Evolutionary conservation across 345 rosid species (phyloP).

Genomic region (Citrus inodora): DNA sequence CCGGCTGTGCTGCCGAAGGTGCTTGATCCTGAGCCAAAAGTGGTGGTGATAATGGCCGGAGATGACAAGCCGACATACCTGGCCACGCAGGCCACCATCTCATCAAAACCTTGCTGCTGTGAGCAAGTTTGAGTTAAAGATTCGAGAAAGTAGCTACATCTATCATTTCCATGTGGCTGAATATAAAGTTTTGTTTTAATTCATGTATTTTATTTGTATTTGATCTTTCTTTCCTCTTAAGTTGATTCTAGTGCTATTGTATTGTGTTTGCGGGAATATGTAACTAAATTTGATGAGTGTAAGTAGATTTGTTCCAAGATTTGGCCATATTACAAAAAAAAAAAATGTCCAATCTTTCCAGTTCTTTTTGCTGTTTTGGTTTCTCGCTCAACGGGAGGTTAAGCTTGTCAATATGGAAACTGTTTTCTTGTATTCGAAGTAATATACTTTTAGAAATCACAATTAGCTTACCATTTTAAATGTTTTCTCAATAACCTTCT

Average conservation of each 20-base stretch:
- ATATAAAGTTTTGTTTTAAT: background rate
- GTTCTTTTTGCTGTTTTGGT: background rate
- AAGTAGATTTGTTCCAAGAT: background rate
- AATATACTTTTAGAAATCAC: background rate
- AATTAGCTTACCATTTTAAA: background rate
- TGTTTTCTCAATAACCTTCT: background rate
- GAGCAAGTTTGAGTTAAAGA: constrained; percentile 9
- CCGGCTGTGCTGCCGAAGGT: background rate
- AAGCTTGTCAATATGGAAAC: background rate
- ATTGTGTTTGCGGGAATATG: background rate
- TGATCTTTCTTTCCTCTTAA: background rate
- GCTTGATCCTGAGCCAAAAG: constrained; percentile 32
- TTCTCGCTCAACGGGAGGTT: background rate
- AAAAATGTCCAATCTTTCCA: background rate
- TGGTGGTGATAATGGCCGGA: constrained; percentile 59
- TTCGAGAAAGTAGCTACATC: background rate
- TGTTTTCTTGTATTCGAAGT: background rate
- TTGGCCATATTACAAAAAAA: background rate
- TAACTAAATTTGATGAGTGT: background rate
- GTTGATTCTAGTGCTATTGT: background rate
- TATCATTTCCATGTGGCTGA: background rate
- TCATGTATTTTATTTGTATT: background rate
- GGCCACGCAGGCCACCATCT: constrained; percentile 33
- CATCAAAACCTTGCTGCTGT: constrained; percentile 18
- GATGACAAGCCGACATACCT: constrained; percentile 46